A percentile compares a stretch with the other conserved stretches of the same genome.
Conservation (phyloP, 2,329 filamentous ascomycete species). For the Xylariaceae sp. region DNA sequence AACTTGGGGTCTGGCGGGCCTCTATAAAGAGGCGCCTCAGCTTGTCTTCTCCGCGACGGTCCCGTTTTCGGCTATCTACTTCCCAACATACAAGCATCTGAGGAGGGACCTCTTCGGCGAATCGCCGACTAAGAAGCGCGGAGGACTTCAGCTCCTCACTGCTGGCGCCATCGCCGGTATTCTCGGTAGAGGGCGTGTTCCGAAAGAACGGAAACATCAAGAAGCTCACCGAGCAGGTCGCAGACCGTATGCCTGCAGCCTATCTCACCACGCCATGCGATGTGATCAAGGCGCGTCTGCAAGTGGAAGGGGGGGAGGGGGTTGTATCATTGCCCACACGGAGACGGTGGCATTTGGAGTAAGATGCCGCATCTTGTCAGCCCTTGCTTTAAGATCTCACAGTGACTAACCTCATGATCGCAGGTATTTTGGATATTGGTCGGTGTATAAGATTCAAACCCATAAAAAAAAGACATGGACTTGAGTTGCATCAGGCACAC, state of each 20-base stretch:
- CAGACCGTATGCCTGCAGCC: constrained; percentile 78
- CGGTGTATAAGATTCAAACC: too few species aligned
- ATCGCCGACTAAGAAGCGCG: constrained; percentile 75
- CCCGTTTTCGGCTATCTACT: constrained; percentile 99
- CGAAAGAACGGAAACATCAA: constrained; percentile 99
- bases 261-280: constrained; percentile 97
- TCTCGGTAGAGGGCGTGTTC: constrained; percentile 97
- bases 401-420: too few species aligned
- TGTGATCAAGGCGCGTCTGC: constrained; percentile 97
- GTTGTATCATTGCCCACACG: too few species aligned
- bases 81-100: constrained; percentile 90
- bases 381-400: too few species aligned
- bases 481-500: too few species aligned
- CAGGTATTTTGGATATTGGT: too few species aligned
- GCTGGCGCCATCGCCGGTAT: constrained; percentile 90
- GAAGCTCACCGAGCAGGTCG: constrained; percentile 76
- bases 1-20: constrained; percentile 87
- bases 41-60: constrained; percentile 90
- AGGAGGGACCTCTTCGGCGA: constrained; percentile 95
- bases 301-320: constrained; percentile 95
- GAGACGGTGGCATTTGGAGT: too few species aligned
- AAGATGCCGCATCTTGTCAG: too few species aligned
- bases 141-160: constrained; percentile 82
- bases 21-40: constrained; percentile 96
- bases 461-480: too few species aligned